Base-by-base conservation (phyloP, 306 rosid genomes). In the Cicer bijugum region DNA sequence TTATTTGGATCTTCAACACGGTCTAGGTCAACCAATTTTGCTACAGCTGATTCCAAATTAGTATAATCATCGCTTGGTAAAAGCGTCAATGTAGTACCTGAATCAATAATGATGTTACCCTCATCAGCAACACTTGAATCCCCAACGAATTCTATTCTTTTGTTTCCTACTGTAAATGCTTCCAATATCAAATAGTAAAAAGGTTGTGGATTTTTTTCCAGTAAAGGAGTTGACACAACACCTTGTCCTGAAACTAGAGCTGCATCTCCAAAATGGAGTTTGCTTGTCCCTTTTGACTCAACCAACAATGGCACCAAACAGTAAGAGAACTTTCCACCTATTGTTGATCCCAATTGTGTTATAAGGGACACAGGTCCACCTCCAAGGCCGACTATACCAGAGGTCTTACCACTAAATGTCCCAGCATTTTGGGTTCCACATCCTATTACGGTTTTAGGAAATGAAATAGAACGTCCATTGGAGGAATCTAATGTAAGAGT, bases 301-400 rank as follows among this genome's bases (percentile, higher is more conserved):
- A 12, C 6, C 0, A 5, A 47, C 52, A 47, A 4, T n/a, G 12
- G 84, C 6, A 72, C 40, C 68, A 89, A 82, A 56, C 92, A 89
- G 48, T 89, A 80, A 0, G 89, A 82, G 60, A 87, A 89, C 39
- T 78, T 89, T 0, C 86, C 86, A 0, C 0, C 66, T 0, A 72
- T 72, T 1, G 84, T 67, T 3, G 79, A 1, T 5, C 39, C 58
- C 33, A 89, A 0, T 9, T 86, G 92, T 1, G 83, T 5, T 10
- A 7, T 33, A 8, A 90, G 82, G 0, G 91, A 90, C 7, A 14
- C 48, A 0, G 37, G 0, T 1, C 91, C 88, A 0, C 69, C 39
- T 6, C 89, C 89, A 1, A 90, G 86, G 0, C 91, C 92, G 1
- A 90, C 80, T 10, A 88, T 44, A 4, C 92, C 89, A 0, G 92